A percentile compares a stretch with the other conserved stretches of the same genome.
These are phyloP conservation scores for Sclerospora graminicola DNA, from an alignment of 352 stramenopile genomes.

Conservation along the genomic window DNA sequence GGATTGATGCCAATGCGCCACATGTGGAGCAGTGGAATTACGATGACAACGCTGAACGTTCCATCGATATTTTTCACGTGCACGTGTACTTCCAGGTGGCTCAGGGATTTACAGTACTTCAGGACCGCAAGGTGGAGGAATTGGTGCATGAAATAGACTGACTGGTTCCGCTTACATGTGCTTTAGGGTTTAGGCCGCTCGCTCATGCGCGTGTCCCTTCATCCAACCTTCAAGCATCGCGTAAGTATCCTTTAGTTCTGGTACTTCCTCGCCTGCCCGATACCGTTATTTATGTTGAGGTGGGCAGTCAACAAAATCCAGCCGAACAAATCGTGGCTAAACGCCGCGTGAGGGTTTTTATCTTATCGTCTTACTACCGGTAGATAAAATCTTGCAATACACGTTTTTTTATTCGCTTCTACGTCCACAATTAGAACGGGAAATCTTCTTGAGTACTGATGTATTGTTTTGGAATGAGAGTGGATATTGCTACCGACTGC, in stretches of 20 bases:
- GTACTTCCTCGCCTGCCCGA: too few species aligned
- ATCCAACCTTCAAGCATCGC: constrained; percentile 2
- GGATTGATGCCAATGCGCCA: constrained; percentile 77
- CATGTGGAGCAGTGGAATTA: constrained; percentile 79
- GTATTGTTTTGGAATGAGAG: too few species aligned
- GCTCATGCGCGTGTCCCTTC: constrained; percentile 2
- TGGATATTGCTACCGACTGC: too few species aligned
- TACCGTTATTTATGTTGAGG: too few species aligned
- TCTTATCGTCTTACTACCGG: constrained; percentile 4
- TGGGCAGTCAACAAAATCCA: constrained; percentile 3
- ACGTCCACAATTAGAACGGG: too few species aligned
- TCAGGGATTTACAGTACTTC: constrained; percentile 39
- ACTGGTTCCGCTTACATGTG: constrained; percentile 20
- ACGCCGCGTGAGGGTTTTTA: neutral
- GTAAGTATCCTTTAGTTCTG: constrained; percentile 17
- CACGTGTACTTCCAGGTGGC: constrained; percentile 82
- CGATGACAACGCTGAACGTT: constrained; percentile 82
- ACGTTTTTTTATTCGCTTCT: too few species aligned
- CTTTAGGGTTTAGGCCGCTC: constrained; percentile 18
- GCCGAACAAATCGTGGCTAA: constrained; percentile 2
- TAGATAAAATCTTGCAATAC: constrained; percentile 13
- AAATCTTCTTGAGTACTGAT: too few species aligned
- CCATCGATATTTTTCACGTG: constrained; percentile 87
- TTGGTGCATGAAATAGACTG: constrained; percentile 65
- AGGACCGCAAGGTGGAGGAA: constrained; percentile 51